Base-by-base conservation (phyloP, 805 yeast genomes). In the Lipomyces chichibuensis region DNA sequence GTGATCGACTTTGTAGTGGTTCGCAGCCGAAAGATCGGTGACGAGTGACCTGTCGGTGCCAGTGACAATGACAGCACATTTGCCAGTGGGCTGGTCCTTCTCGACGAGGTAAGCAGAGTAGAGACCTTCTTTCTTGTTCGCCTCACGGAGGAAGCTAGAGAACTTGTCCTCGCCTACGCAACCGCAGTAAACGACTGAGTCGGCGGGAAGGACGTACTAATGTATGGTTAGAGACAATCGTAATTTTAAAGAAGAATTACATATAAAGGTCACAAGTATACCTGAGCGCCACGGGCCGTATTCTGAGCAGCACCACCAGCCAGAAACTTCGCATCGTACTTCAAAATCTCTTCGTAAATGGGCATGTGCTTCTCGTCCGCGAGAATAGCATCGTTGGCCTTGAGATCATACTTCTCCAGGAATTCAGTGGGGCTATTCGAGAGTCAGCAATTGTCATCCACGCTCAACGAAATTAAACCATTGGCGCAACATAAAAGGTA, bases 261-360 rank as follows among this genome's bases (percentile, higher is more conserved):
- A 17, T 32, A 29, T 39, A 13, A 5, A 8, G 4, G 33, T 49
- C n/a, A 13, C 6, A 27, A 9, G 37, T 55, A 9, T 32, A 67
- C 70, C 77, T 94, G 98, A 60, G 98, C 98, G 77, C 97, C 99
- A 82, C 99, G 88, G 66, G 98, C 98, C 71, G 98, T 87, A 84
- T 95, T 95, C 83, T 95, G 99, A 69, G 98, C 99, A 75, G 99
- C 99, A 79, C 99, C 99, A 74, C 99, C 99, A 69, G 99, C 99
- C 73, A 94, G 86, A 69, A 87, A 80, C 75, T 87, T 85, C 70
- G 91, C 87, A 67, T 84, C 85, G 49, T 84, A 82, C 77, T 81
- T 81, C 49, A 82, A 79, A 64, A 92, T 81, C 72, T 91, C 85
- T 79, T 95, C 98, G 80, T 83, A 95, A 77, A 95, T 90, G 64